These are phyloP conservation scores for Trichothecium roseum DNA, from an alignment of 2,329 filamentous ascomycete genomes.

Conservation along the genomic window DNA sequence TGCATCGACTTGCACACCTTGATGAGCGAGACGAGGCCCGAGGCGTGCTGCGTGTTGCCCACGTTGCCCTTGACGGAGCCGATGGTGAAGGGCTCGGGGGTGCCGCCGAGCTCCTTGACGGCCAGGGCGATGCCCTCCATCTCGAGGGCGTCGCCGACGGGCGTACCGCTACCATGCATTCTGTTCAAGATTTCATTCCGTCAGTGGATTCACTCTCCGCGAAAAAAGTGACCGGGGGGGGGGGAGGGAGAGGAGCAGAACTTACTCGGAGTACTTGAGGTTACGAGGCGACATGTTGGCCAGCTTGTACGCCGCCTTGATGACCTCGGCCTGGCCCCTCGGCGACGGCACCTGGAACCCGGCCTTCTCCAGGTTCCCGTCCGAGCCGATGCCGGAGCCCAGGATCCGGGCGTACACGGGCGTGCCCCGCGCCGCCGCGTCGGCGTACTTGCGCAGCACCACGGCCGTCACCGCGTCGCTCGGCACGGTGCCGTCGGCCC, in stretches of 20 bases:
- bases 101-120: constrained; percentile 2
- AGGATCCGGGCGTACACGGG: constrained; percentile 6
- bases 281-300: constrained; percentile 1
- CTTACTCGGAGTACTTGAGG: constrained; percentile 6
- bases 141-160: constrained; percentile 7
- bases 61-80: constrained; percentile 7
- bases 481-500: constrained; percentile 12
- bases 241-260: constrained; percentile 6
- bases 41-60: constrained; percentile 8
- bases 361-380: constrained; percentile 7
- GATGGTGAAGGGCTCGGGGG: constrained; percentile 1
- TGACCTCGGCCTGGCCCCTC: constrained; percentile 7
- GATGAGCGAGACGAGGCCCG: constrained; percentile 7
- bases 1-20: constrained; percentile 9
- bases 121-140: constrained; percentile 5
- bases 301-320: constrained; percentile 5
- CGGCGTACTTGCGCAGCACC: constrained; percentile 29
- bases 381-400: constrained; percentile 6
- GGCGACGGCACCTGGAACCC: constrained; percentile 7
- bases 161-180: constrained; percentile 9
- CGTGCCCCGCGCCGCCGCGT: constrained; percentile 27
- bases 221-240: too few species aligned
- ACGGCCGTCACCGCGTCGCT: constrained; percentile 14
- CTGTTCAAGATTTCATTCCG: neutral
- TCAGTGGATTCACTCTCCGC: constrained; percentile 7